Evolutionary conservation across 306 rosid genomes (phyloP).

Genomic region (Oxytropis ochrocephala): DNA sequence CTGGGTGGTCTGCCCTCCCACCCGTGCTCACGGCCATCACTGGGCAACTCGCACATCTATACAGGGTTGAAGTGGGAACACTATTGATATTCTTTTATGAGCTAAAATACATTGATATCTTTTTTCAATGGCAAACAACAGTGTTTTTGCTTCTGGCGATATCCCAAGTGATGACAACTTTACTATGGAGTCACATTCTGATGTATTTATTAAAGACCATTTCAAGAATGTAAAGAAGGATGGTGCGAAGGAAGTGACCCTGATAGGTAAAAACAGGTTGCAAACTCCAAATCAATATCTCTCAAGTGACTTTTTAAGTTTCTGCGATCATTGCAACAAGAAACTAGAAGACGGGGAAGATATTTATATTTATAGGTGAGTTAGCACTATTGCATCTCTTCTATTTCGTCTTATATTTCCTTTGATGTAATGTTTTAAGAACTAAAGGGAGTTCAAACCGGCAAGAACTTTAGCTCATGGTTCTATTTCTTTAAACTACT

Average conservation of each 20-base stretch:
- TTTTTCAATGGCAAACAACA: too few species aligned
- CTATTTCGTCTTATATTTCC: background rate
- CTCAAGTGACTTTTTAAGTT: constrained; percentile 52
- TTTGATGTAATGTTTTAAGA: background rate
- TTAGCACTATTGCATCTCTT: background rate
- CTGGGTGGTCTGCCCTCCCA: too few species aligned
- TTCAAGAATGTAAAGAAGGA: constrained; percentile 35
- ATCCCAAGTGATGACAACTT: too few species aligned
- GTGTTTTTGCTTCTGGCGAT: too few species aligned
- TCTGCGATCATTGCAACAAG: constrained; percentile 66
- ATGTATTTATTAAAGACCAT: constrained; percentile 30
- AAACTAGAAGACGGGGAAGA: constrained; percentile 72
- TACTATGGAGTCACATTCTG: constrained; percentile 40
- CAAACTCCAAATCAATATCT: constrained; percentile 35
- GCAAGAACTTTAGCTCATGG: too few species aligned
- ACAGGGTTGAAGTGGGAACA: too few species aligned
- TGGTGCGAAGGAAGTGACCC: constrained; percentile 26
- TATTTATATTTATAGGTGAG: constrained; percentile 80
- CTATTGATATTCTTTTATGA: too few species aligned
- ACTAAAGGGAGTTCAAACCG: too few species aligned
- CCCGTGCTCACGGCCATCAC: too few species aligned
- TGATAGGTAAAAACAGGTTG: background rate
- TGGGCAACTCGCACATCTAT: too few species aligned
- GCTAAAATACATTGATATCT: too few species aligned
- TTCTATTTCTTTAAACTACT: too few species aligned